phyloP scores from a whole-genome alignment of 164 flowering plant species.

The Houttuynia cordata region DNA sequence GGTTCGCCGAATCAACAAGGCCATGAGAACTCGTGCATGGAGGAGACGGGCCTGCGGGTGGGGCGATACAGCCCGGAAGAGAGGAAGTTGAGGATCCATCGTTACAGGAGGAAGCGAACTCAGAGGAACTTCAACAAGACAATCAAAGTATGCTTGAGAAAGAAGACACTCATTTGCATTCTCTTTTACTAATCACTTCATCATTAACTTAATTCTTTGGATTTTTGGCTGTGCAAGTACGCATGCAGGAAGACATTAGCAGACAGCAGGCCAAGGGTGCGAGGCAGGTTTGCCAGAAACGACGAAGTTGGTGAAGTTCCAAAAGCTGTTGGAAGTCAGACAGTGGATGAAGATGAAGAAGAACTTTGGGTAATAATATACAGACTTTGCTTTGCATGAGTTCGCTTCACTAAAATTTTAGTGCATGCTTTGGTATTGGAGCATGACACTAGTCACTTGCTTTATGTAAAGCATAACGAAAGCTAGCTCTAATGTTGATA shows the following conservation, averaged over 20 bases:
- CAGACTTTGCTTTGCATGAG: not conserved
- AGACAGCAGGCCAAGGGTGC: slow-evolving; percentile 66
- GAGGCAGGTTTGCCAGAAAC: slow-evolving; percentile 75
- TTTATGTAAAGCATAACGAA: not conserved
- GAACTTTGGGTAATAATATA: slow-evolving; percentile 42
- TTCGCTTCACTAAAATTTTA: not conserved
- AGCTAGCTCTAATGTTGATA: not conserved
- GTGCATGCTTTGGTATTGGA: too few relatives aligned
- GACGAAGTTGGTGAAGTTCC: slow-evolving; percentile 38
- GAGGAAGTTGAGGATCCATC: slow-evolving; percentile 58
- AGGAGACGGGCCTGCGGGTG: slow-evolving; percentile 30
- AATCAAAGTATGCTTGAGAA: slow-evolving; percentile 44
- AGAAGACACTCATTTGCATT: not conserved
- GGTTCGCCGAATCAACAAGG: slow-evolving; percentile 28
- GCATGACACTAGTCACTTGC: too few relatives aligned
- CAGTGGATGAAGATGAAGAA: slow-evolving; percentile 30
- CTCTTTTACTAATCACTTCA: not conserved
- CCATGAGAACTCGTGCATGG: slow-evolving; percentile 22
- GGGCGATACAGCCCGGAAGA: slow-evolving; percentile 63
- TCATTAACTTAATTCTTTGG: too few relatives aligned
- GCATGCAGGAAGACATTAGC: slow-evolving; percentile 82
- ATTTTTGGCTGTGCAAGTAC: slow-evolving; percentile 27
- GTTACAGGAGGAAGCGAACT: slow-evolving; percentile 67
- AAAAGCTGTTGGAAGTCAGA: slow-evolving; percentile 18
- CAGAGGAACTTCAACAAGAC: slow-evolving; percentile 89